A percentile compares a stretch with the other conserved stretches of the same genome.
Conservation (phyloP, 495 filamentous ascomycete genomes). For the Amniculicola lignicola region DNA sequence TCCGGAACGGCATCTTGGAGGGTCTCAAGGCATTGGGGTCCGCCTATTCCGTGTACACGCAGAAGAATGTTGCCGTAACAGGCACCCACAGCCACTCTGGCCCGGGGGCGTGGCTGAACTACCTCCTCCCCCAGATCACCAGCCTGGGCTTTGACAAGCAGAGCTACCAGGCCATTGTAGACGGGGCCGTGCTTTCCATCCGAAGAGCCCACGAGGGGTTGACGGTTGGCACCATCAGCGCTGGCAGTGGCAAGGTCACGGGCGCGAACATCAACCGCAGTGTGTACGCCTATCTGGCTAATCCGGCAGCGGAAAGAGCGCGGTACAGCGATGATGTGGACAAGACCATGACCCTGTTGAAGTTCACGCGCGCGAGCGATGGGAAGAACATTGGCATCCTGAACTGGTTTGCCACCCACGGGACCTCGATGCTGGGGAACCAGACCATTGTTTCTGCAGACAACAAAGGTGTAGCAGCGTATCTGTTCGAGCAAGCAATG, state of each 20-base stretch:
- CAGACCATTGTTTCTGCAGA: slow-evolving; percentile 91
- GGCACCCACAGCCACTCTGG: slow-evolving; percentile 94
- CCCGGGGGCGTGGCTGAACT: slow-evolving; percentile 93
- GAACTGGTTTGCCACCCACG: slow-evolving; percentile 93
- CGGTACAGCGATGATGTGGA: slow-evolving; percentile 76
- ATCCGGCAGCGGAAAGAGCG: slow-evolving; percentile 74
- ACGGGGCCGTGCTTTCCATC: slow-evolving; percentile 80
- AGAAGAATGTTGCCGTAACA: slow-evolving; percentile 83
- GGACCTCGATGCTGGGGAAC: slow-evolving; percentile 87
- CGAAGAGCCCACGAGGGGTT: slow-evolving; percentile 74
- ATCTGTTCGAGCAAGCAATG: slow-evolving; percentile 74
- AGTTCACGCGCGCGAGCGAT: slow-evolving; percentile 70
- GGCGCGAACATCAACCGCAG: slow-evolving; percentile 89
- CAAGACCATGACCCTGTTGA: slow-evolving; percentile 78
- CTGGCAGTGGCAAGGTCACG: slow-evolving; percentile 70
- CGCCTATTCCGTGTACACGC: slow-evolving; percentile 70
- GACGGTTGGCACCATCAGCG: slow-evolving; percentile 64
- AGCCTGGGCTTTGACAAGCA: slow-evolving; percentile 85
- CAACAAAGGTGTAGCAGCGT: slow-evolving; percentile 93
- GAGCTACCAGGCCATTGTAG: slow-evolving; percentile 85
- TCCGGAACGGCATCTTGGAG: slow-evolving; percentile 79
- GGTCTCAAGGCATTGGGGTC: slow-evolving; percentile 63
- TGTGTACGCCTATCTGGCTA: slow-evolving; percentile 85
- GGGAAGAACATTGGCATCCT: slow-evolving; percentile 72
- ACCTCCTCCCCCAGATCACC: slow-evolving; percentile 90